Percentiles rank a stretch among this genome's conserved stretches.
phyloP scores from a whole-genome alignment of 306 rosid species.

The Alnus rubra region DNA sequence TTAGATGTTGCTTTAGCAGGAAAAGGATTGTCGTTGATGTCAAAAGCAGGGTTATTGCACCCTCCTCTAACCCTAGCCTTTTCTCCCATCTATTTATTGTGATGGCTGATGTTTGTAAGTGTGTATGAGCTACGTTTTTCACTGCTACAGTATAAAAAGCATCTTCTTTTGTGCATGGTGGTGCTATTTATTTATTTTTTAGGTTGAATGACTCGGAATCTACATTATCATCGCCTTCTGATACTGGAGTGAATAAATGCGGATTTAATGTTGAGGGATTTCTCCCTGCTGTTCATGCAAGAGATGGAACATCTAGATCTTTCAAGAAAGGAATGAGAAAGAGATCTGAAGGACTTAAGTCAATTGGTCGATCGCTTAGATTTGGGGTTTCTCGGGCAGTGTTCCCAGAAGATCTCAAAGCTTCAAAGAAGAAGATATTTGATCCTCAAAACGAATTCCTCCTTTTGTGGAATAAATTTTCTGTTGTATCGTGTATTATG shows the following conservation, averaged over 20 bases:
- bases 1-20: background rate
- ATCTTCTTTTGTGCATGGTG: slow-evolving; percentile 26
- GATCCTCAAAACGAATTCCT: slow-evolving; percentile 94
- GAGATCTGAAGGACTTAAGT: slow-evolving; percentile 94
- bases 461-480: slow-evolving; percentile 74
- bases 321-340: slow-evolving; percentile 86
- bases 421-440: slow-evolving; percentile 82
- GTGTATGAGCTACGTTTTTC: slow-evolving; percentile 13
- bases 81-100: slow-evolving; percentile 17
- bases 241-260: slow-evolving; percentile 59
- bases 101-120: slow-evolving; percentile 19
- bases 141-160: slow-evolving; percentile 21
- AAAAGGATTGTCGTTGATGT: background rate
- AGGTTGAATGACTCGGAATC: slow-evolving; percentile 93
- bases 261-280: slow-evolving; percentile 72
- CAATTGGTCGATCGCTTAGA: slow-evolving; percentile 81
- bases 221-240: slow-evolving; percentile 68
- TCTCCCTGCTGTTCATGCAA: slow-evolving; percentile 53
- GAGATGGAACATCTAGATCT: slow-evolving; percentile 71
- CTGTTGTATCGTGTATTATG: slow-evolving; percentile 82
- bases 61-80: too few species aligned
- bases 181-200: slow-evolving; percentile 29
- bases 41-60: background rate
- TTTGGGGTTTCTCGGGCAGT: slow-evolving; percentile 89
- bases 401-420: slow-evolving; percentile 94